phyloP scores from a whole-genome alignment of 1,284 basidiomycete species.

The Filobasidium uniguttulatum region DNA sequence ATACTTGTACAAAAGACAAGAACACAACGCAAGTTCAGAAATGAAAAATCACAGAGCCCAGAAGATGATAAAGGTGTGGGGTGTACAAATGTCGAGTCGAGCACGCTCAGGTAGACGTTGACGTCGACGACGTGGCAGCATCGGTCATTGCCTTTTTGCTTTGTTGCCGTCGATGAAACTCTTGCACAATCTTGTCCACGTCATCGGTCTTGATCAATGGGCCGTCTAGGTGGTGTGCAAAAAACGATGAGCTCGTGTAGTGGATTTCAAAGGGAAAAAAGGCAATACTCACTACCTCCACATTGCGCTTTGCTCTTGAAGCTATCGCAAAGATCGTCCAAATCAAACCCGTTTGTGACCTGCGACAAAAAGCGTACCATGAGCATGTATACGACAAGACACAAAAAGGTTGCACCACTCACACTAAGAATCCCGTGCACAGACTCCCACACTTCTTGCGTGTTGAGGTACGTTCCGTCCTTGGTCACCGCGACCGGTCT shows the following conservation, averaged over 20 bases:
- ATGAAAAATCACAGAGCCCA: too few relatives aligned
- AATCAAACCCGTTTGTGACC: conserved; percentile 26
- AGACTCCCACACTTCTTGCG: conserved; percentile 27
- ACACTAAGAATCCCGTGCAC: conserved; percentile 25
- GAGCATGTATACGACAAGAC: background rate
- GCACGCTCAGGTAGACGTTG: too few relatives aligned
- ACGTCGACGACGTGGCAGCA: too few relatives aligned
- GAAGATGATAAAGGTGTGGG: too few relatives aligned
- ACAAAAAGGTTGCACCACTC: conserved; percentile 13
- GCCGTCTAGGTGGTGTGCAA: background rate
- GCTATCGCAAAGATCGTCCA: conserved; percentile 36
- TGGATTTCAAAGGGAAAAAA: background rate
- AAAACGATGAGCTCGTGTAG: background rate
- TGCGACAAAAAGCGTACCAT: background rate
- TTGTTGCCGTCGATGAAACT: background rate
- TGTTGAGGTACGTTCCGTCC: conserved; percentile 21
- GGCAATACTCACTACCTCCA: conserved; percentile 24
- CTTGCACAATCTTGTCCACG: background rate
- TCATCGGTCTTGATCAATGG: background rate
- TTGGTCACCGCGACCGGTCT: conserved; percentile 26
- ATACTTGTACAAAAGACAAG: too few relatives aligned
- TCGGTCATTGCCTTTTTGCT: too few relatives aligned
- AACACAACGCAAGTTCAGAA: too few relatives aligned
- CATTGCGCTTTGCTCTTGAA: conserved; percentile 33
- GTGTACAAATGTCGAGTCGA: too few relatives aligned